These are phyloP conservation scores for Letharia columbiana DNA, from an alignment of 495 filamentous ascomycete species.

Conservation along the genomic window DNA sequence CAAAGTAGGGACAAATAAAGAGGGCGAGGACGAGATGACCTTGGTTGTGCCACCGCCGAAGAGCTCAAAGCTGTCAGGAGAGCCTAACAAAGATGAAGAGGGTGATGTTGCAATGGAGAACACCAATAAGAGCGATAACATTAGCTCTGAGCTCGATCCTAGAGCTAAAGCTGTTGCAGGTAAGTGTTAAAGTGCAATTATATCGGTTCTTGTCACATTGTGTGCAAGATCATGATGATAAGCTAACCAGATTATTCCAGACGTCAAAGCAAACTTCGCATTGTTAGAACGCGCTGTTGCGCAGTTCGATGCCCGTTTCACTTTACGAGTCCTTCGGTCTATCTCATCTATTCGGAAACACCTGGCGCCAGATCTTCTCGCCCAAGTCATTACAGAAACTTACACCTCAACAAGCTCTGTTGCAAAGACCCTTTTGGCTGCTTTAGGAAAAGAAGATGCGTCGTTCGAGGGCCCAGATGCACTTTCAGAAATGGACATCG, in stretches of 20 bases:
- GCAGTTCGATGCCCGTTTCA: slow-evolving; percentile 91
- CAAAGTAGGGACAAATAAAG: slow-evolving; percentile 55
- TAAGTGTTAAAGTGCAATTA: slow-evolving; percentile 22
- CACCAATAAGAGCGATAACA: slow-evolving; percentile 46
- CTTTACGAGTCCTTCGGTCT: slow-evolving; percentile 83
- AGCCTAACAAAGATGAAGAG: slow-evolving; percentile 51
- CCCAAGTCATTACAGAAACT: slow-evolving; percentile 71
- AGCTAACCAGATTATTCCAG: slow-evolving; percentile 36
- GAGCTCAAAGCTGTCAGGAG: slow-evolving; percentile 54
- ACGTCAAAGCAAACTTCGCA: slow-evolving; percentile 88
- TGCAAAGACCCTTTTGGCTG: slow-evolving; percentile 60
- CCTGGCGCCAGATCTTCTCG: slow-evolving; percentile 69
- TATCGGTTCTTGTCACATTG: background rate
- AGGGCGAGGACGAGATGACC: slow-evolving; percentile 77
- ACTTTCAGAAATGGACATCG: slow-evolving; percentile 67
- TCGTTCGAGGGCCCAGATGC: slow-evolving; percentile 44
- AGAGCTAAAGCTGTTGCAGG: slow-evolving; percentile 59
- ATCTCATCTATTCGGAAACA: slow-evolving; percentile 93
- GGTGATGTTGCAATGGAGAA: slow-evolving; percentile 70
- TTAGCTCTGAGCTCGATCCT: slow-evolving; percentile 52
- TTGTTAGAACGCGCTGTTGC: slow-evolving; percentile 86
- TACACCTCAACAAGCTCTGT: slow-evolving; percentile 57
- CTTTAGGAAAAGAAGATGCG: slow-evolving; percentile 56
- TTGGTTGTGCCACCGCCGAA: slow-evolving; percentile 77
- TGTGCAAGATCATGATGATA: slow-evolving; percentile 4